Evolutionary conservation across 1,139 yeast genomes (phyloP), one percentile per base, ranked within the genome.

Genomic region (Pichia sp.): DNA sequence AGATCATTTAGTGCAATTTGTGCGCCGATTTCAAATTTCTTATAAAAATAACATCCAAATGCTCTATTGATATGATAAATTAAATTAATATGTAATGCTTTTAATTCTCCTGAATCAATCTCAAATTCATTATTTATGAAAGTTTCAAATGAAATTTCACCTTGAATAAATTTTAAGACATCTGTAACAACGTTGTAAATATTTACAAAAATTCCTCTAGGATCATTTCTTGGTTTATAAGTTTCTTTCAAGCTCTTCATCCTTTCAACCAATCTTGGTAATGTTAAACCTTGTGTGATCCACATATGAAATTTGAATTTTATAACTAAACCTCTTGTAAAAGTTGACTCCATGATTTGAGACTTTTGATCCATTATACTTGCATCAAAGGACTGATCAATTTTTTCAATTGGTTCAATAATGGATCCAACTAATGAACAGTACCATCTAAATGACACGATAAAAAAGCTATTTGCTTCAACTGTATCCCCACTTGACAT

Each of bases 361-460:
- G 38, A n/a, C 44, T 46, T 51, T 6, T 53, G 36, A 45, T 49
- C 46, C 2, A 62, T 51, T 16, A 68, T 56, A 48, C 62, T 68
- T 6, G 65, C 51, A 46, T 70, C 73, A 51, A 65, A 66, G 47
- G 68, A 67, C 47, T 70, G 70, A 47, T 72, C 56, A 6, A 79
- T 66, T 38, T 70, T 72, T 3, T 67, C 61, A 42, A 71, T 53
- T 2, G 82, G 77, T 51, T 77, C 81, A 46, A 74, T 65, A 52
- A 69, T 73, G 8, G 70, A 65, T 2, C 80, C 83, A 55, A 77
- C 58, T 0, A 76, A 67, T 22, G 70, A 60, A 34, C 76, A 69
- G 56, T 78, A 79, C 43, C 69, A 60, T 56, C 76, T 77, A 56
- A 77, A 76, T 18, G 77, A 71, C 34, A 67, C 66, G 54, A 72